Conservation (phyloP, 306 rosid genomes). For the Fagus sylvatica region DNA sequence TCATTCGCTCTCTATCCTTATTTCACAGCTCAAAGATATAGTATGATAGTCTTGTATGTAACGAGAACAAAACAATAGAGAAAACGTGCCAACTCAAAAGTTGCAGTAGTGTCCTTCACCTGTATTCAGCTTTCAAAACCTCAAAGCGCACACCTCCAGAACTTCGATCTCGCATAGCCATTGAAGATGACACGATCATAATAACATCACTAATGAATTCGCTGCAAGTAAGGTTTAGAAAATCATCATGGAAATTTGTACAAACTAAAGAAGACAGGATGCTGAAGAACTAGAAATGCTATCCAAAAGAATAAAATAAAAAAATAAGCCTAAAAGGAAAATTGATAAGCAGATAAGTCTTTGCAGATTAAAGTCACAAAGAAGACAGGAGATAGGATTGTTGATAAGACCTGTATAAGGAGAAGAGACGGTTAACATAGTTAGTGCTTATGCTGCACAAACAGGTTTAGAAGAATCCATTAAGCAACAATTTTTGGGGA, state of each 20-base stretch:
- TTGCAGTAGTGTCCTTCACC: slow-evolving; percentile 41
- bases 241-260: slow-evolving; percentile 17
- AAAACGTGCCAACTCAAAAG: background rate
- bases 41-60: background rate
- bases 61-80: background rate
- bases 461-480: background rate
- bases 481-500: background rate
- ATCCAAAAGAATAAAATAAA: background rate
- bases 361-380: background rate
- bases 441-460: background rate
- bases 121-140: slow-evolving; percentile 65
- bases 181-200: slow-evolving; percentile 77
- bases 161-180: slow-evolving; percentile 85
- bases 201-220: slow-evolving; percentile 85
- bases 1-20: background rate
- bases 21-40: background rate
- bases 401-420: background rate
- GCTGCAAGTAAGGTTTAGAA: slow-evolving; percentile 48
- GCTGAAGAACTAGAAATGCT: slow-evolving; percentile 20
- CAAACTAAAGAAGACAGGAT: background rate
- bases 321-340: background rate
- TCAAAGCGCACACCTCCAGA: slow-evolving; percentile 91
- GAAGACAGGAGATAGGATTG: background rate
- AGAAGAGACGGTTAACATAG: background rate
- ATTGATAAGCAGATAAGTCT: background rate